These are phyloP conservation scores for Coniochaeta pulveracea DNA, from an alignment of 2,329 filamentous ascomycete genomes.

Conservation along the genomic window DNA sequence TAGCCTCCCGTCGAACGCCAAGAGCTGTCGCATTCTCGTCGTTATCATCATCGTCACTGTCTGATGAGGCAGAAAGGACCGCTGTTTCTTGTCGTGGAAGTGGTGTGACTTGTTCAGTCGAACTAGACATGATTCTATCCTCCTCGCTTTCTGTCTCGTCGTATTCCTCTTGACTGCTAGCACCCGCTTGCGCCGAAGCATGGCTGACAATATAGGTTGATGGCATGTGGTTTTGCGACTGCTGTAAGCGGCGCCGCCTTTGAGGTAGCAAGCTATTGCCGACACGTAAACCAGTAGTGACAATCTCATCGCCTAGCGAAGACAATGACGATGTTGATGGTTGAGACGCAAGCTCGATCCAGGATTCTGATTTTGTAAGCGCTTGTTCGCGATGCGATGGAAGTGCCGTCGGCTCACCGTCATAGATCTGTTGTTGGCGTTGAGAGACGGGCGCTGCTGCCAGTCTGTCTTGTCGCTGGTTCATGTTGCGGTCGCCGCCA, in stretches of 20 bases:
- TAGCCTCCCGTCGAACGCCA: slow-evolving; percentile 37
- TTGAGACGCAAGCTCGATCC: slow-evolving; percentile 88
- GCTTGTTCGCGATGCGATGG: slow-evolving; percentile 1
- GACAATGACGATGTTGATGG: slow-evolving; percentile 90
- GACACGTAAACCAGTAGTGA: slow-evolving; percentile 77
- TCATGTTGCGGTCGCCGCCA: slow-evolving; percentile 7
- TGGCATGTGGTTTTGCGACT: slow-evolving; percentile 20
- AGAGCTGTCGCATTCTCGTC: slow-evolving; percentile 78
- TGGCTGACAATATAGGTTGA: slow-evolving; percentile 24
- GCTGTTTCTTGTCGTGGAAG: slow-evolving; percentile 22
- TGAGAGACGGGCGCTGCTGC: slow-evolving; percentile 12
- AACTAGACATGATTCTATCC: slow-evolving; percentile 53
- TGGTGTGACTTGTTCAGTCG: slow-evolving; percentile 37
- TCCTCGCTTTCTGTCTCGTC: slow-evolving; percentile 89
- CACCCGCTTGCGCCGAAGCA: slow-evolving; percentile 28
- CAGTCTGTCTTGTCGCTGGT: slow-evolving; percentile 8
- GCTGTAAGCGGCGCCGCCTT: slow-evolving; percentile 42
- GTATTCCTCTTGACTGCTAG: slow-evolving; percentile 87
- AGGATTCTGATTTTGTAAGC: slow-evolving; percentile 59
- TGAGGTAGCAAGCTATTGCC: slow-evolving; percentile 51
- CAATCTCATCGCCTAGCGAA: slow-evolving; percentile 75
- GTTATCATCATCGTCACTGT: slow-evolving; percentile 34
- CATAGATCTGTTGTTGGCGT: slow-evolving; percentile 18
- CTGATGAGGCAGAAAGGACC: slow-evolving; percentile 23
- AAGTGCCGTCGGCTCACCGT: slow-evolving; percentile 16